Evolutionary conservation across 768 basidiomycete genomes (phyloP), one percentile per base, ranked within the genome.

Genomic region (Agrocybe pediades): DNA sequence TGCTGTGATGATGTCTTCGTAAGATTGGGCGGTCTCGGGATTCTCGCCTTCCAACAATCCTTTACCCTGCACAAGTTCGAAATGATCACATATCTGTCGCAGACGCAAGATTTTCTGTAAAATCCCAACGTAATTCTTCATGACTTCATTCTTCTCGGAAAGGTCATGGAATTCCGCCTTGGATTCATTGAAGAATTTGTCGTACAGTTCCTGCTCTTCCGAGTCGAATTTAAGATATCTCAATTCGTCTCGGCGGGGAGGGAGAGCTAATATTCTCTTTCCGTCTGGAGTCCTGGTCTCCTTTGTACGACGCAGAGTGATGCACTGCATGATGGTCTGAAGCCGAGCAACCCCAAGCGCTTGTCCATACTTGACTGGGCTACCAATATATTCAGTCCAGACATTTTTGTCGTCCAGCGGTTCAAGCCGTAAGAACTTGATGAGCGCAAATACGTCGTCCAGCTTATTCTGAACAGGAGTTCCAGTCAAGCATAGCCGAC

Each of bases 401-500:
- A 87, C 71, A 51, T 84, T 85, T 72, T 95, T 95, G 69, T 98
- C 94, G 65, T 97, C 91, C 61, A 98, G 88, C 1, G 97, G 97
- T 20, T 86, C 81, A 62, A 98, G 70, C 19, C 95, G 88, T 50
- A 99, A 73, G 73, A 99, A 98, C 71, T 97, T 97, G 79, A 99
- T 86, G 54, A 99, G 78, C 4, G 97, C 97, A 70, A 89, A 98
- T 46, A 99, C 89, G 66, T 99, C 97, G 72, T 98, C 97, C 48
- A 98, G 83, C 71, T 96, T 97, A 79, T 99, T 99, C 74, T 99
- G 97, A 30, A 99, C 94, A 1, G 97, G 97, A 7, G 97, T 99
- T 51, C 97, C 97, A n/a, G 95, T 95, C 36, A 99, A 77, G 69
- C 93, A 95, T 40, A 98, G 76, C 15, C 97, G 86, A 48, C 97